Evolutionary conservation across 1,139 yeast species (phyloP).

Genomic region (Lodderomyces jiufengensis): DNA sequence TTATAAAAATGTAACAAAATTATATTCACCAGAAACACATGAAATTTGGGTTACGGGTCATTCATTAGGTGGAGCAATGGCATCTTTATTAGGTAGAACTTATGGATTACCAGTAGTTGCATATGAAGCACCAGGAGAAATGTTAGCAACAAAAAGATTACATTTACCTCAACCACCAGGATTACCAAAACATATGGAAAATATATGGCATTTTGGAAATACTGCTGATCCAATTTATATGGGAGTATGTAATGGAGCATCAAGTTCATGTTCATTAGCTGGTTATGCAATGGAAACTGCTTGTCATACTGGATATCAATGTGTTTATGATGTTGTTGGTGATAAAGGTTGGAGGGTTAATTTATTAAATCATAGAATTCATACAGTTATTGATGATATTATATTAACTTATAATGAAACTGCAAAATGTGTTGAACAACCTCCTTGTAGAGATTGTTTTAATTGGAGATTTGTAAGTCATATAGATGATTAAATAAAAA

Average conservation of each 20-base stretch:
- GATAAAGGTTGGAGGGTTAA: constrained; percentile 93
- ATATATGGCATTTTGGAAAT: constrained; percentile 93
- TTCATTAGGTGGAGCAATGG: constrained; percentile 88
- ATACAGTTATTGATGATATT: constrained; percentile 84
- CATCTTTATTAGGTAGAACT: constrained; percentile 80
- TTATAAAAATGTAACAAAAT: constrained; percentile 62
- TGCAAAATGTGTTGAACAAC: constrained; percentile 69
- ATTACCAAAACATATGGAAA: constrained; percentile 70
- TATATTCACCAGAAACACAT: constrained; percentile 62
- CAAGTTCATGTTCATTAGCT: constrained; percentile 83
- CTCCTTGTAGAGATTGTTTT: constrained; percentile 85
- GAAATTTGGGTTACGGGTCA: constrained; percentile 94
- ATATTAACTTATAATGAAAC: constrained; percentile 70
- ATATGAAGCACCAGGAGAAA: constrained; percentile 92
- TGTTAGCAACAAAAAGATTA: constrained; percentile 73
- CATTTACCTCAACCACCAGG: constrained; percentile 96
- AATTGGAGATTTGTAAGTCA: constrained; percentile 80
- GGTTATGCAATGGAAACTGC: constrained; percentile 98
- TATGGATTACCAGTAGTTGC: constrained; percentile 88
- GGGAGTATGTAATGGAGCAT: constrained; percentile 97
- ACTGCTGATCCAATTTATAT: constrained; percentile 95
- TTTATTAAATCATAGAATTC: constrained; percentile 83
- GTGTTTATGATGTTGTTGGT: constrained; percentile 84
- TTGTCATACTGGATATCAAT: constrained; percentile 88
- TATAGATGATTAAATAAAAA: constrained; percentile 37